Evolutionary conservation across 139 green algal genomes (phyloP), one percentile per base, ranked within the genome.

Genomic region (Chlorella ohadii): DNA sequence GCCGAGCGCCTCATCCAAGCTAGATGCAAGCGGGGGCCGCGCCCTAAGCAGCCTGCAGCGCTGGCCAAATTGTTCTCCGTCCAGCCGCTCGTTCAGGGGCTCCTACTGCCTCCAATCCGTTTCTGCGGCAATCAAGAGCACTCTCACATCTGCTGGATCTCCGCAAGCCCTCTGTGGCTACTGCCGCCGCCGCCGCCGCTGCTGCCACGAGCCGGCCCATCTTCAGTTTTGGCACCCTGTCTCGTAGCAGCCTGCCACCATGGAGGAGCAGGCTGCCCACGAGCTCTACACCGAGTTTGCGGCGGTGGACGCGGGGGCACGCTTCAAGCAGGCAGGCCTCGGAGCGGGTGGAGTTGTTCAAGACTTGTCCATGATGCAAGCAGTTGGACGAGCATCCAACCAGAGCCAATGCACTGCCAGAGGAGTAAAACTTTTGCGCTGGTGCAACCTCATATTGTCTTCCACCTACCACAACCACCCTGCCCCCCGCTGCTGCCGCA

Each of bases 251-350:
- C 51, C 15, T 22, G 12, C 51, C 11, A 55, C 1, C 20, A 75
- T 75, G 68, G 68, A 75, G 68, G 68, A 75, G 38, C 36, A 44
- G 22, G 68, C 22, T 5, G 68, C 68, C 7, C 68, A 75, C 34
- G 68, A 39, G 25, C 36, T 75, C 23, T 75, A 75, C 68, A 75
- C 68, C 0, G 38, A 47, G 20, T 75, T 75, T 20, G 22, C 31
- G 13, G 68, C 68, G 0, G 68, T 75, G 9, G 68, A 75, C 31
- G 68, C 68, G 23, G 68, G 68, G 0, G 68, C 68, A 6, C 68
- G 68, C 20, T 75, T 75, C 36, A 75, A 75, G 68, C 68, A 75
- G 68, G 68, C 27, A 31, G 31, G 36, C 63, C 19, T n/a, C n/a
- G 23, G 61, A 16, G 23, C 7, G 7, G 13, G 61, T n/a, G 61